Evolutionary conservation across 2,329 filamentous ascomycete genomes (phyloP), one percentile per base, ranked within the genome.

Genomic region (Geoglossum cookeanum): DNA sequence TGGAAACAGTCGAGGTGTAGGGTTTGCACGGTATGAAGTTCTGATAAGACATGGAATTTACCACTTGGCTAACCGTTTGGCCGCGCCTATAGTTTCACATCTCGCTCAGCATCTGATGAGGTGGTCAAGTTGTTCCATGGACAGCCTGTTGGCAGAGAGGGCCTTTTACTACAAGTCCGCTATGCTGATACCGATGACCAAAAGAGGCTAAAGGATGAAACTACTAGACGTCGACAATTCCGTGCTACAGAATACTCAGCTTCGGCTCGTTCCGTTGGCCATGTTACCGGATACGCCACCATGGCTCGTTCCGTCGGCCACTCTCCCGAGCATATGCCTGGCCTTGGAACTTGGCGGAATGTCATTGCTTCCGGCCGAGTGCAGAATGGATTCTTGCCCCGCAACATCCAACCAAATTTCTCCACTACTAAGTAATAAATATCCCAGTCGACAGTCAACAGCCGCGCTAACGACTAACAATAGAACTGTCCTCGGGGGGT

Each of bases 171-270:
- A 71, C 90, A 96, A 71, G 89, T 98, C 63, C 90, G 92, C 62
- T 98, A 94, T 69, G 91, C 94, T 61, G 92, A 98, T 67, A 98
- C 92, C 42, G 87, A 92, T 57, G 86, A 91, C 61, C 92, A 98
- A 71, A 98, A 98, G 75, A 82, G 92, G 67, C 78, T 98, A 63
- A 98, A 98, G 78, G 85, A 92, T 62, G 85, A 96, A 68, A 97
- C 91, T 47, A 89, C 92, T 35, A 89, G 95, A 68, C 87, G 90
- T 58, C 89, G 92, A 60, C 88, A 94, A 66, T 97, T 95, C 73
- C 87, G 92, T 59, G 92, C 91, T 59, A 92, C 92, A 58, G 92
- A 97, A 74, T 97, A 97, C 72, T 90, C 90, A 35, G 49, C 64
- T 82, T 53, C 49, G 17, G 49, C 49, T 33, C 49, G 49, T 33